Evolutionary conservation across 2,329 filamentous ascomycete genomes (phyloP).

Genomic region (Sporothrix mexicana): DNA sequence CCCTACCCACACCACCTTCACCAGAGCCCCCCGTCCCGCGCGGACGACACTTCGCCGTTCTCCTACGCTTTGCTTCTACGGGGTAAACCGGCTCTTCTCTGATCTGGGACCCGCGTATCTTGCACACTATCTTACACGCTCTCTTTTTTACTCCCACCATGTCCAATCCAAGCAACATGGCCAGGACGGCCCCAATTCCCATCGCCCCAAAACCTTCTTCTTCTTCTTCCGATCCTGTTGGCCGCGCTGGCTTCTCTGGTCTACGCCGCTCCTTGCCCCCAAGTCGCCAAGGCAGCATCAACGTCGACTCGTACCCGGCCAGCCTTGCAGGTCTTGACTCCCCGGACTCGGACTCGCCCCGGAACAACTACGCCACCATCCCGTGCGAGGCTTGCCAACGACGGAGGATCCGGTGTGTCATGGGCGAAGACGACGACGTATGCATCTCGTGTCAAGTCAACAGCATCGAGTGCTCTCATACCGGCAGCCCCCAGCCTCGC

Average conservation of each 20-base stretch:
- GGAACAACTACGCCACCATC: conserved; percentile 52
- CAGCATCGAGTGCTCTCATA: conserved; percentile 78
- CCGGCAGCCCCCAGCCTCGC: conserved; percentile 75
- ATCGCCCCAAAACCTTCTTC: conserved; percentile 64
- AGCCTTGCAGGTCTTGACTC: conserved; percentile 61
- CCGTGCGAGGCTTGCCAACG: conserved; percentile 77
- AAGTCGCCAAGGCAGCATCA: conserved; percentile 56
- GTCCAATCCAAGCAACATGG: conserved; percentile 60
- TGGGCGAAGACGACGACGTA: conserved; percentile 73
- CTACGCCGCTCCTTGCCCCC: conserved; percentile 45
- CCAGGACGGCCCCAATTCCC: conserved; percentile 68
- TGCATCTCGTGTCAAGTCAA: conserved; percentile 81
- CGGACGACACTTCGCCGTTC: conserved; percentile 28
- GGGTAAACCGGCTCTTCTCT: conserved; percentile 25
- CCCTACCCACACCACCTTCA: conserved; percentile 24
- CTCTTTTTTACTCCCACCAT: conserved; percentile 49
- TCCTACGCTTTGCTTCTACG: background rate
- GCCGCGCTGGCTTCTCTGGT: conserved; percentile 34
- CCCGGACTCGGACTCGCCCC: conserved; percentile 56
- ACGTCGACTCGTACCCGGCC: conserved; percentile 56
- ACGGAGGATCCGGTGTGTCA: conserved; percentile 76
- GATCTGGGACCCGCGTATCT: conserved; percentile 9
- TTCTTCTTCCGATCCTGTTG: conserved; percentile 47
- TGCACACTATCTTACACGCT: background rate
- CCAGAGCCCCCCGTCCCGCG: conserved; percentile 22